Conservation (phyloP, 2,329 filamentous ascomycete species). For the Chaetomium globosum region DNA sequence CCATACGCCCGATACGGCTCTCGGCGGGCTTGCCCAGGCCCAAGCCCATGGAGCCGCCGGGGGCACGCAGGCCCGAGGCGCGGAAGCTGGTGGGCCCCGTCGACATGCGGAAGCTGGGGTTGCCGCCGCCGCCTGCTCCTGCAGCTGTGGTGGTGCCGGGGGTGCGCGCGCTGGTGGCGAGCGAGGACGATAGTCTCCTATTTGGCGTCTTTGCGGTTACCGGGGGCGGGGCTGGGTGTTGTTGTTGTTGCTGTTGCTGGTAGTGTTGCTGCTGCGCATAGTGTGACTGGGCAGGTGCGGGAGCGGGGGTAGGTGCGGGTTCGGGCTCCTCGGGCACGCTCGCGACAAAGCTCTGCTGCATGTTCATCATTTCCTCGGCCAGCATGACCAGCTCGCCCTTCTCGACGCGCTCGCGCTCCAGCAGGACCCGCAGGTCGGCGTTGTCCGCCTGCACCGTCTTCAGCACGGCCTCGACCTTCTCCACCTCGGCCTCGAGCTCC, state of each 20-base stretch:
- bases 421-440: conserved; percentile 62
- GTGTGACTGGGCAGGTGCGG: too few relatives aligned
- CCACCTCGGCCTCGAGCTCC: conserved; percentile 72
- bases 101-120: conserved; percentile 54
- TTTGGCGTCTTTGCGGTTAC: conserved; percentile 25
- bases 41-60: conserved; percentile 43
- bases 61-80: conserved; percentile 58
- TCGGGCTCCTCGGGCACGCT: conserved; percentile 15
- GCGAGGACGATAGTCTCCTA: conserved; percentile 25
- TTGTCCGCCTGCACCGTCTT: conserved; percentile 71
- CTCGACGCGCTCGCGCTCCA: conserved; percentile 76
- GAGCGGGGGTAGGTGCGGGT: neutral
- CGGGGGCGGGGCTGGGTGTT: neutral
- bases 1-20: conserved; percentile 51
- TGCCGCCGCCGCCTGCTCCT: conserved; percentile 7
- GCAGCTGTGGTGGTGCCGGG: conserved; percentile 18
- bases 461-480: conserved; percentile 74
- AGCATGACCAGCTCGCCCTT: conserved; percentile 81
- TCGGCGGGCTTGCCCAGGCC: conserved; percentile 43
- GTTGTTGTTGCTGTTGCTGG: neutral
- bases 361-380: conserved; percentile 80
- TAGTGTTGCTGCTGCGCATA: too few relatives aligned
- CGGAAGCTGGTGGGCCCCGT: conserved; percentile 33
- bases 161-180: conserved; percentile 3
- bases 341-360: conserved; percentile 53